Evolutionary conservation across 2,329 filamentous ascomycete genomes (phyloP).

Genomic region (Colletotrichum sp.): DNA sequence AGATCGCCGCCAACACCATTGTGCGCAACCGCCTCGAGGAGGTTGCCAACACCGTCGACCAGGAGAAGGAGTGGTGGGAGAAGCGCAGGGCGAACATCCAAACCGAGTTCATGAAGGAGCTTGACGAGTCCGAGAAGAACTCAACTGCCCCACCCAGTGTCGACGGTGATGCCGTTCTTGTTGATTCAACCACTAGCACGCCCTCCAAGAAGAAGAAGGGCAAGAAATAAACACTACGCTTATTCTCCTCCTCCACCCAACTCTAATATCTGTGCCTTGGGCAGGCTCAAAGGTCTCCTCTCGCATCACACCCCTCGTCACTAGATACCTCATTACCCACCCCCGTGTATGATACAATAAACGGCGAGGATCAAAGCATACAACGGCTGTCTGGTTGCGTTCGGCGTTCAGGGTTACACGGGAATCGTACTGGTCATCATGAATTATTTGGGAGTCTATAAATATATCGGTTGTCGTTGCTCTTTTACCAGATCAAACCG

Average conservation of each 20-base stretch:
- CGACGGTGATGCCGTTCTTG: slow-evolving; percentile 80
- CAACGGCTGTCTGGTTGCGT: slow-evolving; percentile 6
- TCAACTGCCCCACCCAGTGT: slow-evolving; percentile 58
- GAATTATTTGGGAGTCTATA: not conserved
- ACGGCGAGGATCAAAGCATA: slow-evolving; percentile 7
- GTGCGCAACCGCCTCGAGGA: slow-evolving; percentile 78
- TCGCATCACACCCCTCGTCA: not conserved
- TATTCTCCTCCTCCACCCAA: not conserved
- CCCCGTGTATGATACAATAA: not conserved
- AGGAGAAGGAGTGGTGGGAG: slow-evolving; percentile 93
- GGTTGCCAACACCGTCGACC: slow-evolving; percentile 71
- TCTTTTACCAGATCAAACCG: not conserved
- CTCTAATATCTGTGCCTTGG: not conserved
- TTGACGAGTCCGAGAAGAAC: slow-evolving; percentile 67
- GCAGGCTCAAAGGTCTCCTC: not conserved
- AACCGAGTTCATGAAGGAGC: slow-evolving; percentile 82
- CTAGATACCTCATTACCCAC: slow-evolving; percentile 15
- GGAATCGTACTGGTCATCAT: not conserved
- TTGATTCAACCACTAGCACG: slow-evolving; percentile 60
- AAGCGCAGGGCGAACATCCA: slow-evolving; percentile 77
- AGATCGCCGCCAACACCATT: slow-evolving; percentile 85
- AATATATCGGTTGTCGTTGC: not conserved
- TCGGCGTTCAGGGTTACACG: slow-evolving; percentile 8
- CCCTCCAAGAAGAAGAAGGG: slow-evolving; percentile 68
- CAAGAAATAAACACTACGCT: slow-evolving; percentile 55